Conservation (phyloP, 306 rosid genomes). For the Sicyos baderoa region DNA sequence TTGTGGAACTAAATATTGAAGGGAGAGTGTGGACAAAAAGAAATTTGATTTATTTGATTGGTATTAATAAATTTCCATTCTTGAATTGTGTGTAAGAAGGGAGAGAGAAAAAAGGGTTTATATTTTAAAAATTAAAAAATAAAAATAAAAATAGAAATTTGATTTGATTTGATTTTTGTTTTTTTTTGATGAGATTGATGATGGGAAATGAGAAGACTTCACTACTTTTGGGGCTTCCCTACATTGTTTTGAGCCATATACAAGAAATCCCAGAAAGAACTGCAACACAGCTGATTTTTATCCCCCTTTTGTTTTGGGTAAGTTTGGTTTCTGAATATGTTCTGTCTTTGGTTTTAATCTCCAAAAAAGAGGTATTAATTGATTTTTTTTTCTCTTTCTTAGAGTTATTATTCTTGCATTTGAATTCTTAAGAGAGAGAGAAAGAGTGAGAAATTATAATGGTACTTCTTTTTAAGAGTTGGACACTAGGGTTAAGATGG, state of each 20-base stretch:
- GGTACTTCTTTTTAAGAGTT: conserved; percentile 15
- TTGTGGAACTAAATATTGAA: not conserved
- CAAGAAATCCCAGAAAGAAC: conserved; percentile 24
- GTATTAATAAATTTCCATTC: conserved; percentile 28
- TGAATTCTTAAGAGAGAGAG: conserved; percentile 15
- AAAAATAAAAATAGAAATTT: not conserved
- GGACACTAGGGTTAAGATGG: conserved; percentile 23
- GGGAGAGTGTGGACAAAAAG: conserved; percentile 21
- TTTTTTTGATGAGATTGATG: conserved; percentile 54
- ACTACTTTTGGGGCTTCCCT: conserved; percentile 27
- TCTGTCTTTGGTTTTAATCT: conserved; percentile 27
- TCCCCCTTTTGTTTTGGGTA: conserved; percentile 4
- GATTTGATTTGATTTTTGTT: not conserved
- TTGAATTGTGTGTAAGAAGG: conserved; percentile 15
- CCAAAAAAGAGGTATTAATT: conserved; percentile 21
- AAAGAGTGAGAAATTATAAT: conserved; percentile 1
- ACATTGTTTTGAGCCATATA: conserved; percentile 36
- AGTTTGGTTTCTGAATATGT: conserved; percentile 41
- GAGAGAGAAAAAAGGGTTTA: conserved; percentile 9
- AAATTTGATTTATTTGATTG: conserved; percentile 32
- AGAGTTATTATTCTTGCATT: not conserved
- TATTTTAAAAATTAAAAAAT: not conserved
- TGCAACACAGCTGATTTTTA: conserved; percentile 20
- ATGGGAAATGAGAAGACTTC: conserved; percentile 47
- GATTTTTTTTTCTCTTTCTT: too few species aligned